phyloP scores from a whole-genome alignment of 2,329 filamentous ascomycete genomes.

The Monilinia fructicola region DNA sequence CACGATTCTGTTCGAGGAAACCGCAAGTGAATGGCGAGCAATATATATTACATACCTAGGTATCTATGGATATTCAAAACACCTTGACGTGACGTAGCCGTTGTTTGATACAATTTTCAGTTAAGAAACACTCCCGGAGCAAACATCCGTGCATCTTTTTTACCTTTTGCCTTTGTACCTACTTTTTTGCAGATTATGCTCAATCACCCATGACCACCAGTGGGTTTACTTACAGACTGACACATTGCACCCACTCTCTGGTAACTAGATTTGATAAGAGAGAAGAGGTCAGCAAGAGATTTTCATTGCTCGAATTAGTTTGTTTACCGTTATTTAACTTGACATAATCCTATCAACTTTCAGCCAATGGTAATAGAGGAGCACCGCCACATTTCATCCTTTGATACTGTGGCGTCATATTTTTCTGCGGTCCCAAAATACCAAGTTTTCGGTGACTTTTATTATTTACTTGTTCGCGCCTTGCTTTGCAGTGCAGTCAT shows the following conservation, averaged over 20 bases:
- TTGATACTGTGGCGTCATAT: conserved; percentile 3
- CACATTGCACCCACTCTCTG: not conserved
- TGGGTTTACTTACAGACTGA: too few relatives aligned
- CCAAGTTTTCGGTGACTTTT: conserved; percentile 3
- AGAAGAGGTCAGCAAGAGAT: not conserved
- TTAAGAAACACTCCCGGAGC: not conserved
- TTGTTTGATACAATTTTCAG: not conserved
- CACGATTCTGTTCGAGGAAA: not conserved
- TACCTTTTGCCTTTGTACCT: too few relatives aligned
- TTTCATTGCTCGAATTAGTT: not conserved
- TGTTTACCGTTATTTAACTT: not conserved
- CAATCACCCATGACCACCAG: too few relatives aligned
- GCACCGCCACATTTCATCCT: not conserved
- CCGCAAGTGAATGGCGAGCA: conserved; percentile 9
- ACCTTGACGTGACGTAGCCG: conserved; percentile 8
- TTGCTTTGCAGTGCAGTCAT: not conserved
- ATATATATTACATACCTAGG: conserved; percentile 1
- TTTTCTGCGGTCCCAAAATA: not conserved
- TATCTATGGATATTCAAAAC: not conserved
- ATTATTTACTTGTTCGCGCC: not conserved
- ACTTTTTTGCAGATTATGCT: not conserved
- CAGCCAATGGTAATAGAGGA: not conserved
- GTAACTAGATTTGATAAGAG: not conserved
- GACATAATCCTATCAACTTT: not conserved
- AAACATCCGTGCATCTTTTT: not conserved